Evolutionary conservation across 1,284 basidiomycete species (phyloP).

Genomic region (Puccinia hordei): DNA sequence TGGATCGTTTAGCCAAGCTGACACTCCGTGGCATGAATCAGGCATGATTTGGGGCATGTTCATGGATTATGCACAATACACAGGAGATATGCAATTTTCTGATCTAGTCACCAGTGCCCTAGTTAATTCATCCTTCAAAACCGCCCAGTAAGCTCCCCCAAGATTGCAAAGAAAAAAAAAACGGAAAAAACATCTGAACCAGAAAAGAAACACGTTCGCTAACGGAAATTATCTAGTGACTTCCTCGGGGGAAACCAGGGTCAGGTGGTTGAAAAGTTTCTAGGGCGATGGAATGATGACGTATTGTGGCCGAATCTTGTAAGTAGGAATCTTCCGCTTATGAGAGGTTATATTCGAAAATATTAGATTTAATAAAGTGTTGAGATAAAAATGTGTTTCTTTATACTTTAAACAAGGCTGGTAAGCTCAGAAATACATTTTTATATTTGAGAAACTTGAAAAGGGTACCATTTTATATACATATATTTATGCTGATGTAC

Average conservation of each 20-base stretch:
- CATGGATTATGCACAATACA: conserved; percentile 42
- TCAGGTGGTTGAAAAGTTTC: conserved; percentile 14
- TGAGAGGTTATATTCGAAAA: neutral
- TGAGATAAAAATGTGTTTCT: neutral
- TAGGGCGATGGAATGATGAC: conserved; percentile 47
- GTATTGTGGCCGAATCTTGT: conserved; percentile 41
- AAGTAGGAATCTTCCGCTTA: neutral
- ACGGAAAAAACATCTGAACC: too few relatives aligned
- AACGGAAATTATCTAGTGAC: neutral
- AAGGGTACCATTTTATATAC: neutral
- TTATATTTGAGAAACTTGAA: neutral
- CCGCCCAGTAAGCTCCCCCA: conserved; percentile 23
- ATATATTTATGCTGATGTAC: neutral
- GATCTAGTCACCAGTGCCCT: conserved; percentile 20
- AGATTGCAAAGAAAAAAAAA: too few relatives aligned
- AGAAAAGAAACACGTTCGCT: neutral
- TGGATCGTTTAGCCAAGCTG: conserved; percentile 24
- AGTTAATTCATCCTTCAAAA: conserved; percentile 26
- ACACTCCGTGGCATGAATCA: conserved; percentile 46
- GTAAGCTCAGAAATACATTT: conserved; percentile 17
- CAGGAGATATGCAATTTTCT: conserved; percentile 37
- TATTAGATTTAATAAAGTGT: neutral
- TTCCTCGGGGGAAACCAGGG: conserved; percentile 32
- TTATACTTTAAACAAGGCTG: neutral
- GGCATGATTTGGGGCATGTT: conserved; percentile 47